phyloP scores from a whole-genome alignment of 441 rosid genomes.

The Pelargonium fulgidum region DNA sequence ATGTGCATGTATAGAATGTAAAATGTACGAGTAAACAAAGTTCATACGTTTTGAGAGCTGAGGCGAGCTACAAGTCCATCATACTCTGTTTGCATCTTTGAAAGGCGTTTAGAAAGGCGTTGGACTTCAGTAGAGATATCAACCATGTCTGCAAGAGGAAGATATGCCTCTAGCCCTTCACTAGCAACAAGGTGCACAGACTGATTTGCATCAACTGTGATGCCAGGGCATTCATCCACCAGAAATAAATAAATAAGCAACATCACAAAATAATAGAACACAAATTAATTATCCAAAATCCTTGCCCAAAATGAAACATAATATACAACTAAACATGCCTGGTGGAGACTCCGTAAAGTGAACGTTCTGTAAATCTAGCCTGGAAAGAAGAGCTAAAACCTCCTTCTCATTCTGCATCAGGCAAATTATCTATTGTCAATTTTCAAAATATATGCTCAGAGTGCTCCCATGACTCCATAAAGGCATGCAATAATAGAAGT shows the following conservation, averaged over 20 bases:
- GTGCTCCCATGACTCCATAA: background rate
- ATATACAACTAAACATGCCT: slow-evolving; percentile 32
- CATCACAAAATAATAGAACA: background rate
- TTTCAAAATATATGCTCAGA: slow-evolving; percentile 2
- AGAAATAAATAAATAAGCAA: slow-evolving; percentile 4
- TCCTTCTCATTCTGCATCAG: slow-evolving; percentile 74
- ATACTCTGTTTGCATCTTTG: slow-evolving; percentile 79
- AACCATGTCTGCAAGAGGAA: slow-evolving; percentile 89
- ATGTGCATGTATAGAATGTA: background rate
- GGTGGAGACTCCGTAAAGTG: slow-evolving; percentile 61
- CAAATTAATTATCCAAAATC: background rate
- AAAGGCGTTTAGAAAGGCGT: slow-evolving; percentile 80
- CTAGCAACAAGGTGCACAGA: slow-evolving; percentile 91
- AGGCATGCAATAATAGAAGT: background rate
- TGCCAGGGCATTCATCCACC: slow-evolving; percentile 10
- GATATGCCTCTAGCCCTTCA: slow-evolving; percentile 93
- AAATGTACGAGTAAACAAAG: slow-evolving; percentile 13
- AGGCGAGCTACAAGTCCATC: slow-evolving; percentile 68
- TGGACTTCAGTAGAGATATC: slow-evolving; percentile 80
- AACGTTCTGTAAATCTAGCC: slow-evolving; percentile 62
- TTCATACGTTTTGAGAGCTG: slow-evolving; percentile 58
- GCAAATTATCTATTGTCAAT: slow-evolving; percentile 5
- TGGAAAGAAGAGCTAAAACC: slow-evolving; percentile 72
- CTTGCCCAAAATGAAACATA: background rate
- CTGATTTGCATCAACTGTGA: slow-evolving; percentile 63